phyloP scores from a whole-genome alignment of 768 basidiomycete genomes.

The Pulveroboletus ravenelii region DNA sequence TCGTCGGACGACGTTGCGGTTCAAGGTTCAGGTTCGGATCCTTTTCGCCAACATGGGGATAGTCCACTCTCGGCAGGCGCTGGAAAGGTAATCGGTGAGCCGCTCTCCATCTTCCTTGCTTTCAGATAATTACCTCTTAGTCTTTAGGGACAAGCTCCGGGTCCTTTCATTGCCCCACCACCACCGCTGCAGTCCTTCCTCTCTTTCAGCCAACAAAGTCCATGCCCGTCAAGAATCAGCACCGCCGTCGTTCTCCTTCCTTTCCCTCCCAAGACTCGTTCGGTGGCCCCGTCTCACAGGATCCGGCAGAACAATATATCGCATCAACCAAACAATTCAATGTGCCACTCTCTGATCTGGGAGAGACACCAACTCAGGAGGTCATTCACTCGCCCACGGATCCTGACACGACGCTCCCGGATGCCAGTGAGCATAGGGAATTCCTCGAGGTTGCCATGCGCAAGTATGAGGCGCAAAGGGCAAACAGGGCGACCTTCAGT shows the following conservation, averaged over 20 bases:
- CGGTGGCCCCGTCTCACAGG: slow-evolving; percentile 45
- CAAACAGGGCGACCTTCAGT: slow-evolving; percentile 8
- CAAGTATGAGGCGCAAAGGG: slow-evolving; percentile 22
- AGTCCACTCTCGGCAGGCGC: slow-evolving; percentile 26
- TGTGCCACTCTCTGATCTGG: slow-evolving; percentile 56
- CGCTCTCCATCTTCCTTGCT: slow-evolving; percentile 14
- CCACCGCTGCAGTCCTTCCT: slow-evolving; percentile 4
- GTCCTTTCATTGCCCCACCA: slow-evolving; percentile 31
- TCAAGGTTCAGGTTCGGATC: slow-evolving; percentile 27
- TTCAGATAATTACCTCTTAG: slow-evolving; percentile 25
- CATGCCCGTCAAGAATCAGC: slow-evolving; percentile 20
- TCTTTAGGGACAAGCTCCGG: slow-evolving; percentile 29
- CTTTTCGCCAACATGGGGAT: slow-evolving; percentile 20
- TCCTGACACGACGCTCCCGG: slow-evolving; percentile 48
- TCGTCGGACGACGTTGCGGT: slow-evolving; percentile 18
- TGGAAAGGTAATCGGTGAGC: slow-evolving; percentile 32
- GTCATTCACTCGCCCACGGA: slow-evolving; percentile 31
- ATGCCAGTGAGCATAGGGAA: slow-evolving; percentile 34
- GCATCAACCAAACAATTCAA: slow-evolving; percentile 47
- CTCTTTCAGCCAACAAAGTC: slow-evolving; percentile 18
- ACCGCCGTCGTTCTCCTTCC: slow-evolving; percentile 34
- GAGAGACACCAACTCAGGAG: slow-evolving; percentile 29
- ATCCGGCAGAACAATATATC: slow-evolving; percentile 44
- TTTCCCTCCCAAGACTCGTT: slow-evolving; percentile 60
- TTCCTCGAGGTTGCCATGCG: slow-evolving; percentile 22